phyloP scores from a whole-genome alignment of 2,329 filamentous ascomycete species.

The Claviceps africana region DNA sequence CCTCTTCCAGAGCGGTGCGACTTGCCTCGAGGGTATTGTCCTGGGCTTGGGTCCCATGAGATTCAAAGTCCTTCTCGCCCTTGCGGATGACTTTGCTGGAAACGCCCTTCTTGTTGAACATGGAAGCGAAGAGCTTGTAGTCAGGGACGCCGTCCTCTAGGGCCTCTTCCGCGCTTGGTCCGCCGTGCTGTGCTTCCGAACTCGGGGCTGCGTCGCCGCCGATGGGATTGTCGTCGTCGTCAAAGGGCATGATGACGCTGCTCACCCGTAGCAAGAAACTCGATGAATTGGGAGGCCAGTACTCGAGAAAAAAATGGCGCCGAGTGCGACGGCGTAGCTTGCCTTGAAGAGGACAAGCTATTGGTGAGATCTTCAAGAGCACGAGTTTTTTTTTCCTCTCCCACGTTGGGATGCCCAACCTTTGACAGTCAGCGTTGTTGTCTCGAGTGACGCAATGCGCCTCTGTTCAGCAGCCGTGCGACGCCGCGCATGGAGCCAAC shows the following conservation, averaged over 20 bases:
- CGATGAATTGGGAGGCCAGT: not conserved
- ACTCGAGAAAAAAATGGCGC: too few species aligned
- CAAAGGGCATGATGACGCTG: constrained; percentile 22
- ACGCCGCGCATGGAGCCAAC: not conserved
- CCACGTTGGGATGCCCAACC: not conserved
- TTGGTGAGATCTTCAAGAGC: not conserved
- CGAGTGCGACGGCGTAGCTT: too few species aligned
- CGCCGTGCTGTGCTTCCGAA: constrained; percentile 14
- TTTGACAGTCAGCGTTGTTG: not conserved
- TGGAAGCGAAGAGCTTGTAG: constrained; percentile 56
- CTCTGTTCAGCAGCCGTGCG: not conserved
- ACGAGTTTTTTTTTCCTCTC: not conserved
- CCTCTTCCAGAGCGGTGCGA: constrained; percentile 77
- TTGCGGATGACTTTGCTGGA: constrained; percentile 62
- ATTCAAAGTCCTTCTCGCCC: constrained; percentile 95
- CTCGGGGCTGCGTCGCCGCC: constrained; percentile 9
- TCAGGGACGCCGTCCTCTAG: constrained; percentile 74
- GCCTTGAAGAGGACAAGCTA: too few species aligned
- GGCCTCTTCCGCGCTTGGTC: constrained; percentile 35
- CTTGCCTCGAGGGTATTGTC: constrained; percentile 65
- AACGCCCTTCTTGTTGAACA: constrained; percentile 36
- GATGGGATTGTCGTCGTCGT: constrained; percentile 31
- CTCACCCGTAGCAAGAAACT: not conserved
- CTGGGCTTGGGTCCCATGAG: constrained; percentile 75
- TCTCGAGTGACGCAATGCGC: not conserved